phyloP scores from a whole-genome alignment of 805 yeast species.

The Candida koratica region DNA sequence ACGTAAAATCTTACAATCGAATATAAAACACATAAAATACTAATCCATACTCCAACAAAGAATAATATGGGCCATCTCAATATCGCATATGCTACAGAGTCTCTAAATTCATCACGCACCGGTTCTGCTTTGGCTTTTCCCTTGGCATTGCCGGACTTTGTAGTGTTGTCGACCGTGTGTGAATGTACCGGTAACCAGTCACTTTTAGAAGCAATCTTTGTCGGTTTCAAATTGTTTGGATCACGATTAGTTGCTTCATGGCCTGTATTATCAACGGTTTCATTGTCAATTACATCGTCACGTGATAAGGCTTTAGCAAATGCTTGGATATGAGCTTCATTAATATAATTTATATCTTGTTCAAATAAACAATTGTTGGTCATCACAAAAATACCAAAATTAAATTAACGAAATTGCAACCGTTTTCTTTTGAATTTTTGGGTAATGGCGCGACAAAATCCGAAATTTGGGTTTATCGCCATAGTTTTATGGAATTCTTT shows the following conservation, averaged over 20 bases:
- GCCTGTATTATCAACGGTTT: conserved; percentile 1
- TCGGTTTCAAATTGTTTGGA: conserved; percentile 7
- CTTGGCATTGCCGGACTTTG: conserved; percentile 10
- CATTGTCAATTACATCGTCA: conserved; percentile 28
- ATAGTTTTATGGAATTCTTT: neutral
- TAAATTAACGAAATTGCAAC: no score
- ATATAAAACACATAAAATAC: conserved; percentile 47
- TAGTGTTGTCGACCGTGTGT: conserved; percentile 8
- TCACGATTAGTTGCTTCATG: neutral
- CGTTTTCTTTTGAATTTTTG: no score
- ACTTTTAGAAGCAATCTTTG: conserved; percentile 22
- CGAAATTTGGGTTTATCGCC: conserved; percentile 4
- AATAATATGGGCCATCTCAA: conserved; percentile 65
- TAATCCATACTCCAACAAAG: conserved; percentile 52
- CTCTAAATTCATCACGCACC: conserved; percentile 33
- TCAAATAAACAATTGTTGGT: no score
- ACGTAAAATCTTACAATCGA: conserved; percentile 55
- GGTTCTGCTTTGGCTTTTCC: conserved; percentile 8
- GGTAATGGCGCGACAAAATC: no score
- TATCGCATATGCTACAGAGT: conserved; percentile 32
- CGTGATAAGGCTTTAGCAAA: conserved; percentile 40
- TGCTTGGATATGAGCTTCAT: conserved; percentile 34
- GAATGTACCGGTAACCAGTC: conserved; percentile 25
- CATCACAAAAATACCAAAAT: no score
- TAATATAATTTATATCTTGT: conserved; percentile 22